phyloP scores from a whole-genome alignment of 495 filamentous ascomycete species.

The Hypoxylon subgilvum region DNA sequence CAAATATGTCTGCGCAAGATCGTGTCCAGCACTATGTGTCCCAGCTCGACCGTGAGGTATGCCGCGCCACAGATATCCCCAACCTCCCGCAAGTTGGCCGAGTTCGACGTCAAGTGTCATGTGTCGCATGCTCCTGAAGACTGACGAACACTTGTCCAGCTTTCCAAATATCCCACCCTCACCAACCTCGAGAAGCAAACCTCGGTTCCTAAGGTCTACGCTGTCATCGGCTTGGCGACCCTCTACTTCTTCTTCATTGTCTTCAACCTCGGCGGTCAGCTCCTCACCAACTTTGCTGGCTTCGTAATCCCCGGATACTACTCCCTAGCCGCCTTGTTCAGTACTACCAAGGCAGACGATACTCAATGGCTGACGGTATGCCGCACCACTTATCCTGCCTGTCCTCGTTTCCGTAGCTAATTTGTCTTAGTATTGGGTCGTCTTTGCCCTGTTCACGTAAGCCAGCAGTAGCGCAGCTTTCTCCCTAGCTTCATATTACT shows the following conservation, averaged over 20 bases:
- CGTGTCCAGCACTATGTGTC: conserved; percentile 85
- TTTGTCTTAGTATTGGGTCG: conserved; percentile 87
- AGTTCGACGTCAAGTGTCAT: conserved; percentile 1
- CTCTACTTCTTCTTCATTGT: conserved; percentile 98
- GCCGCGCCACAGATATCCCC: conserved; percentile 40
- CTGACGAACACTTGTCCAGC: conserved; percentile 58
- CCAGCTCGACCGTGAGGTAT: conserved; percentile 96
- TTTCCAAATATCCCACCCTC: conserved; percentile 92
- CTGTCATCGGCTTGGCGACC: conserved; percentile 79
- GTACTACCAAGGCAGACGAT: conserved; percentile 78
- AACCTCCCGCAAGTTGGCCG: conserved; percentile 1
- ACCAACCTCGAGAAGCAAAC: conserved; percentile 98
- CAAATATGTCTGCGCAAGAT: conserved; percentile 79
- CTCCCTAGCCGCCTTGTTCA: conserved; percentile 89
- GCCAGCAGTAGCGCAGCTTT: conserved; percentile 25
- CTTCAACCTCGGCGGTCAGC: conserved; percentile 97
- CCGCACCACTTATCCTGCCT: not conserved
- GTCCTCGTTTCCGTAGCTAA: conserved; percentile 36
- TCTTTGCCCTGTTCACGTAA: conserved; percentile 88
- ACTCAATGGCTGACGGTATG: conserved; percentile 81
- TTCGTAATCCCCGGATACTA: conserved; percentile 96
- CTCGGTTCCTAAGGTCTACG: conserved; percentile 93
- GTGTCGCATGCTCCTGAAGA: conserved; percentile 35
- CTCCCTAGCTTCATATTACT: not conserved
- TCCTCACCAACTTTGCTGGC: conserved; percentile 94